Percentiles rank a stretch among this genome's conserved stretches.
Evolutionary conservation across 2,329 filamentous ascomycete species (phyloP).

Genomic region (Arachnomyces sp.): DNA sequence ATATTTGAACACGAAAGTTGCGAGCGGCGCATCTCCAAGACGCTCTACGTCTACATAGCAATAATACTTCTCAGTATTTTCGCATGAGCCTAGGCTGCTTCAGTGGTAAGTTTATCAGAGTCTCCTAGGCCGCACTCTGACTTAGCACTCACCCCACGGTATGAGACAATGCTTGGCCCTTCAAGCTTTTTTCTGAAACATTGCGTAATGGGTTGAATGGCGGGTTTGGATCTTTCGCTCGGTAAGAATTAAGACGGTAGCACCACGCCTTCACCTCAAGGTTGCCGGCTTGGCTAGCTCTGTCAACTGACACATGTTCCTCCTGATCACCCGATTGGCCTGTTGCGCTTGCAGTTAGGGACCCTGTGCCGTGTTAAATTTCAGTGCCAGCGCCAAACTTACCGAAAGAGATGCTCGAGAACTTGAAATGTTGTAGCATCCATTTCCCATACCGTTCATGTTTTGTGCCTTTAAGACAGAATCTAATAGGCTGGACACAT

Average conservation of each 20-base stretch:
- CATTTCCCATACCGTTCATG: background rate
- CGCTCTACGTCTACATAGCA: too few species aligned
- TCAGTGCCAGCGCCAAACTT: slow-evolving; percentile 6
- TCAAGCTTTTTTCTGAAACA: slow-evolving; percentile 18
- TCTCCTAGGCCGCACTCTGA: slow-evolving; percentile 1
- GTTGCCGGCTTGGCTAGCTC: too few species aligned
- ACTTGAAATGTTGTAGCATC: slow-evolving; percentile 15
- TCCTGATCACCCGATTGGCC: too few species aligned
- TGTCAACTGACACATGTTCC: too few species aligned
- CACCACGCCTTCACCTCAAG: too few species aligned
- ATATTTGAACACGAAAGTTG: slow-evolving; percentile 22
- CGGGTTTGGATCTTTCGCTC: too few species aligned
- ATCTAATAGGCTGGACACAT: background rate
- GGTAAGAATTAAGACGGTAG: too few species aligned
- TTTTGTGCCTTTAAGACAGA: background rate
- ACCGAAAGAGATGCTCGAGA: slow-evolving; percentile 7
- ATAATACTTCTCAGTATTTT: too few species aligned
- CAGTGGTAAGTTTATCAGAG: background rate
- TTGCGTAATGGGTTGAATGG: background rate
- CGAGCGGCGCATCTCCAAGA: slow-evolving; percentile 11
- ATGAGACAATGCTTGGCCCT: slow-evolving; percentile 18
- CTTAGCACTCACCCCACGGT: slow-evolving; percentile 10
- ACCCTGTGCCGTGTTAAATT: background rate
- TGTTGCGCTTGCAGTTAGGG: too few species aligned
- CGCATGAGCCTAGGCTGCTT: too few species aligned